Base-by-base conservation (phyloP, 1,139 yeast genomes). In the Petasospora rhodanensis region DNA sequence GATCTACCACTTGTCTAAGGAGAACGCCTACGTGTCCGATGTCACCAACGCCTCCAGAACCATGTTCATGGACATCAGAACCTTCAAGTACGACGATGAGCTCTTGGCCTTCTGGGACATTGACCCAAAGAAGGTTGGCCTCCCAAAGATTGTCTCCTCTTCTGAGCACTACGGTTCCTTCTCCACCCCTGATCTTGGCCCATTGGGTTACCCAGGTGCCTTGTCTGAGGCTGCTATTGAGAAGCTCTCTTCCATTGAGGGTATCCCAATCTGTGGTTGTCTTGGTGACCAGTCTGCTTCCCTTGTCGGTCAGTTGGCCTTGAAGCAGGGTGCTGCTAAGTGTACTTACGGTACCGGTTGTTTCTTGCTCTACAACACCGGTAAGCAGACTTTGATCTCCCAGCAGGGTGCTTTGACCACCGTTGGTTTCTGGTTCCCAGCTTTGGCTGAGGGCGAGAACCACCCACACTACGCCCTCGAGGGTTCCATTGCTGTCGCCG, bases 261-360 rank as follows among this genome's bases (percentile, higher is more conserved):
- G 76, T 31, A 66, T 80, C 15, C 95, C 96, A 21, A 76, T 89
- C 39, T 74, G 86, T 51, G 96, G 96, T 24, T 85, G 95, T 61
- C 68, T 89, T 19, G 97, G 97, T 42, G 97, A 89, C 62, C 97
- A 89, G 64, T 77, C 91, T 39, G 89, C 96, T 4, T 93, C 96
- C 5, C 64, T 89, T 42, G 95, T 87, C 32, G 97, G 97, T 21
- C 96, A 89, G 61, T 62, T 85, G 59, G 96, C 96, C 2, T 76
- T 85, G 52, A 70, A 73, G 45, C 71, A 77, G 20, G 96, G 96
- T 37, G 76, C 82, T 34, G 96, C 96, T 25, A 89, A 89, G 61
- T 85, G 95, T 68, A 89, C 97, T n/a, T 89, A 87, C 55, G 97
- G 97, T 47, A 89, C 97, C 3, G 97, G 97, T 45, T 86, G 95